These are phyloP conservation scores for Fomes fomentarius DNA, from an alignment of 1,284 basidiomycete species.

Conservation along the genomic window DNA sequence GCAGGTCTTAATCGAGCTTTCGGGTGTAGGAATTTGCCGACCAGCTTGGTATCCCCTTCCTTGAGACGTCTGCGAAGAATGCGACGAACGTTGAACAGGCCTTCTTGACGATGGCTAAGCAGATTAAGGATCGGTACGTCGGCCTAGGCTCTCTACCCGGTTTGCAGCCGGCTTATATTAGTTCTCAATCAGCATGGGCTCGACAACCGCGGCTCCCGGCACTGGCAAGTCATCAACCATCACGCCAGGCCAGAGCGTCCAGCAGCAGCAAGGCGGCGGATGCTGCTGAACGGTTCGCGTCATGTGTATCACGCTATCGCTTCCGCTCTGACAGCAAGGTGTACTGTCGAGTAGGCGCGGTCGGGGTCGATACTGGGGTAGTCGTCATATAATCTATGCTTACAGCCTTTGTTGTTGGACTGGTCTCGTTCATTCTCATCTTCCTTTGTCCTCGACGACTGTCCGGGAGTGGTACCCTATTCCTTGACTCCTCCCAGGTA, in stretches of 20 bases:
- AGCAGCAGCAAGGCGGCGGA: constrained; percentile 72
- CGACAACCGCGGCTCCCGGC: constrained; percentile 70
- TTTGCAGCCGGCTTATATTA: constrained; percentile 4
- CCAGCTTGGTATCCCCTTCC: constrained; percentile 93
- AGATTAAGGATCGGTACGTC: constrained; percentile 92
- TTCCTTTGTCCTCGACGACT: constrained; percentile 18
- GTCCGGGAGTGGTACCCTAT: constrained; percentile 16
- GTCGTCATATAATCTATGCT: constrained; percentile 37
- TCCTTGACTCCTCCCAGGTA: constrained; percentile 13
- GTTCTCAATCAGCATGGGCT: constrained; percentile 66
- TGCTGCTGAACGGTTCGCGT: constrained; percentile 61
- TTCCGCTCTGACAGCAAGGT: constrained; percentile 12
- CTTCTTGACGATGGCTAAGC: constrained; percentile 99
- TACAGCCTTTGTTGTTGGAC: constrained; percentile 36
- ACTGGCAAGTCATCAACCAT: constrained; percentile 72
- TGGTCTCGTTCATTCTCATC: constrained; percentile 24
- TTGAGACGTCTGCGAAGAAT: constrained; percentile 99
- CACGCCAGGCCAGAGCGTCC: constrained; percentile 77
- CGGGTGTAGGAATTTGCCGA: constrained; percentile 86
- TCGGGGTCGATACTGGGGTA: constrained; percentile 22
- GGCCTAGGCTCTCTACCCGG: not conserved
- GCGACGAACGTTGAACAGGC: constrained; percentile 99
- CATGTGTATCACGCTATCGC: constrained; percentile 2
- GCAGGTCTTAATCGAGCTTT: constrained; percentile 9
- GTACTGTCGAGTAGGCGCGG: constrained; percentile 16